phyloP scores from a whole-genome alignment of 1,284 basidiomycete genomes.

The Tilletia horrida region DNA sequence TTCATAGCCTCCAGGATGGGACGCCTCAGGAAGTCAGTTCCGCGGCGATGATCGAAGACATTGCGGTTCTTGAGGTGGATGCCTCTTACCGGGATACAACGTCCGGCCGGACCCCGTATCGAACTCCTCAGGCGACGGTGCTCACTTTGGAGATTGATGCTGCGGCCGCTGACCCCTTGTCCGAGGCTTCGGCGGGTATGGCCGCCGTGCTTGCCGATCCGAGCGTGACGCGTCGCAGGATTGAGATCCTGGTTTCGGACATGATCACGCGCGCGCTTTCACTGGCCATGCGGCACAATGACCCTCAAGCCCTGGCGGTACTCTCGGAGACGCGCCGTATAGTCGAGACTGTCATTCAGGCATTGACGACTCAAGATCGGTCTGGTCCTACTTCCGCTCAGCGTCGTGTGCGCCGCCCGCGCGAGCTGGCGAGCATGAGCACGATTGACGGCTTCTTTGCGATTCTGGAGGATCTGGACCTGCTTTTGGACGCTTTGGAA shows the following conservation, averaged over 20 bases:
- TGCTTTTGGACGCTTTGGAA: constrained; percentile 42
- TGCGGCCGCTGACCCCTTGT: constrained; percentile 38
- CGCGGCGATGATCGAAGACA: constrained; percentile 39
- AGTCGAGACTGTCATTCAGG: constrained; percentile 47
- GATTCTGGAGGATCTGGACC: constrained; percentile 46
- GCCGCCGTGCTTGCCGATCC: constrained; percentile 44
- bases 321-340: constrained; percentile 46
- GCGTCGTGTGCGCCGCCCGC: constrained; percentile 29
- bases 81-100: constrained; percentile 38
- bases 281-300: constrained; percentile 44
- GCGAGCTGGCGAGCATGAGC: constrained; percentile 35
- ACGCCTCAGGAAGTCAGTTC: constrained; percentile 19
- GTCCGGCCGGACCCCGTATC: constrained; percentile 26
- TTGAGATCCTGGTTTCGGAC: constrained; percentile 46
- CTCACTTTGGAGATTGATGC: constrained; percentile 46
- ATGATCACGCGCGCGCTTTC: constrained; percentile 50
- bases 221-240: constrained; percentile 40
- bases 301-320: constrained; percentile 41
- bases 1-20: constrained; percentile 38
- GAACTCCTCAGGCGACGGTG: constrained; percentile 30
- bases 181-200: constrained; percentile 31
- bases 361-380: constrained; percentile 30
- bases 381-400: constrained; percentile 22
- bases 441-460: constrained; percentile 43
- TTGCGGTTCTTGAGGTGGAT: constrained; percentile 47